Evolutionary conservation across 805 yeast genomes (phyloP).

Genomic region (Candida taoyuanica): DNA sequence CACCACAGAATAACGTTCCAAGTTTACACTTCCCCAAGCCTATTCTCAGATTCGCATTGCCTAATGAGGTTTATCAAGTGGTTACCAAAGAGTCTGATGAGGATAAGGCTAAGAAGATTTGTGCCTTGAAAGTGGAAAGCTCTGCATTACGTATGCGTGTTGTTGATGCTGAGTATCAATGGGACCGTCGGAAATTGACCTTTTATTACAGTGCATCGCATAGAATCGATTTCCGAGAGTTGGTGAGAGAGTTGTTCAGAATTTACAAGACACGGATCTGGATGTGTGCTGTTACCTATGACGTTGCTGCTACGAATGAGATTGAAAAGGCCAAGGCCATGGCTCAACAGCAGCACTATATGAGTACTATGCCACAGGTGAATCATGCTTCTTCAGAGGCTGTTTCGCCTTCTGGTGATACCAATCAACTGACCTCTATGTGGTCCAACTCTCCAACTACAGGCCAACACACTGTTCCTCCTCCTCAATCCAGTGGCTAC

Average conservation of each 20-base stretch:
- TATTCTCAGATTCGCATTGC: slow-evolving; percentile 69
- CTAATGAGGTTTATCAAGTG: slow-evolving; percentile 61
- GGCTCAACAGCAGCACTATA: too few relatives aligned
- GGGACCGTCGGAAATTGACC: slow-evolving; percentile 71
- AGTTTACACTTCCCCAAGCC: slow-evolving; percentile 57
- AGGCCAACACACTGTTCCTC: neutral
- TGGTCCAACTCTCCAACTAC: slow-evolving; percentile 6
- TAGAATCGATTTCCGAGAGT: slow-evolving; percentile 69
- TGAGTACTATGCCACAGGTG: neutral
- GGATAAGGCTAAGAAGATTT: slow-evolving; percentile 46
- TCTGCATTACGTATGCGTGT: slow-evolving; percentile 41
- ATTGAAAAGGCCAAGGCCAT: neutral
- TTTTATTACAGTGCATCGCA: slow-evolving; percentile 65
- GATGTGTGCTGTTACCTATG: slow-evolving; percentile 63
- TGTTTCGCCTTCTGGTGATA: slow-evolving; percentile 1
- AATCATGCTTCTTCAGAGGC: neutral
- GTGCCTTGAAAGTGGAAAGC: slow-evolving; percentile 23
- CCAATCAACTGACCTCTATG: neutral
- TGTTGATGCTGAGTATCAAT: slow-evolving; percentile 77
- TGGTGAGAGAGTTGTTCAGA: slow-evolving; percentile 69
- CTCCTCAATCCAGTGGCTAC: neutral
- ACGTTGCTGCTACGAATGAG: slow-evolving; percentile 1
- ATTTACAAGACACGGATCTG: slow-evolving; percentile 77
- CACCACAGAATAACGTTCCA: slow-evolving; percentile 20
- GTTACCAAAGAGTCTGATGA: slow-evolving; percentile 67